Conservation (phyloP, 768 basidiomycete species). For the Crepidotus variabilis region DNA sequence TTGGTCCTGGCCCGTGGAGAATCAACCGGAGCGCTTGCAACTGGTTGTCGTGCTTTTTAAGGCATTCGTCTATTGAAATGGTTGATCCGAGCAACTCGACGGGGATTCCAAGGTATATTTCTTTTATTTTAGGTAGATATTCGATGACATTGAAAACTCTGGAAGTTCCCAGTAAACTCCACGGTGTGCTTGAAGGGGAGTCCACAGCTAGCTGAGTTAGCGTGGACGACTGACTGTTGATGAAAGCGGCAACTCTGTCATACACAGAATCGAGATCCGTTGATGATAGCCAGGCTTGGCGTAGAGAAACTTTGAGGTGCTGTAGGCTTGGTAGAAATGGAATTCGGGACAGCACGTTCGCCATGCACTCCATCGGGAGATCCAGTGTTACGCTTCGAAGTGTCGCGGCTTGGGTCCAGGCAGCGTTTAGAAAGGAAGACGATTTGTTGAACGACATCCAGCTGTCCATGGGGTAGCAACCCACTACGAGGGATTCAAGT, state of each 20-base stretch:
- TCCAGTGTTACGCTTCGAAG: not conserved
- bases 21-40: not conserved
- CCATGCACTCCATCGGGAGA: not conserved
- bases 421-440: not conserved
- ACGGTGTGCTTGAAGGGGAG: not conserved
- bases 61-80: not conserved
- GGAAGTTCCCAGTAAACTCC: not conserved
- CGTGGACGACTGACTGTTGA: not conserved
- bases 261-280: not conserved
- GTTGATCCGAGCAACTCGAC: not conserved
- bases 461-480: conserved; percentile 7
- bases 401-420: not conserved
- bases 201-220: not conserved
- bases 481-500: conserved; percentile 6
- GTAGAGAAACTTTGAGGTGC: not conserved
- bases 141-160: not conserved
- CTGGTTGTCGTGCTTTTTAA: not conserved
- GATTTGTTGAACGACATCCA: conserved; percentile 2
- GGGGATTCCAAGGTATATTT: not conserved
- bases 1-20: not conserved
- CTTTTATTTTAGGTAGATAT: not conserved
- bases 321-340: not conserved
- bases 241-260: not conserved
- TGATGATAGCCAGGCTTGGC: not conserved
- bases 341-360: not conserved